Base-by-base conservation (phyloP, 1,284 basidiomycete genomes). In the Ganoderma lingzhi region DNA sequence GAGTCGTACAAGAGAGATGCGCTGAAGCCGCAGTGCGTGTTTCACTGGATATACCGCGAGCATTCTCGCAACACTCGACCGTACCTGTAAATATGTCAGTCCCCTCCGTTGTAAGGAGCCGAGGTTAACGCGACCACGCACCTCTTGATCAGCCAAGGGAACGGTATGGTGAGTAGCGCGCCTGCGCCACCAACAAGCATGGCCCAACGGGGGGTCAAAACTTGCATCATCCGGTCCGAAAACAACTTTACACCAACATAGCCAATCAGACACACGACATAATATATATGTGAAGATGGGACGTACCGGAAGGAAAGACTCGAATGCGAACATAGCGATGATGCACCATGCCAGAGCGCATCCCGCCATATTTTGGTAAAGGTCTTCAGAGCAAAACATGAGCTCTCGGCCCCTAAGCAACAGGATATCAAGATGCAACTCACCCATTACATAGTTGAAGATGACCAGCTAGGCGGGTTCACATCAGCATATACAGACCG, bases 171-270 rank as follows among this genome's bases (percentile, higher is more conserved):
- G 48, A 15, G 23, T 28, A 53, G 48, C 23, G 12, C 48, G 10
- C 48, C 48, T 5, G 48, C 48, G 23, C 48, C 48, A 14, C 23
- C 48, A 15, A 53, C 48, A 53, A 53, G 23, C 48, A 53, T 53
- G 3, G 23, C 48, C 48, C 48, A 53, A 2, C 48, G 48, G 15
- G 48, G 48, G 23, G 48, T 53, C 23, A 53, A 53, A 28, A 53
- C 48, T 14, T 53, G 48, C 48, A 53, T 53, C 48, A 53, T 53
- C 48, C 48, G 48, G 48, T 53, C 48, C 23, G 48, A 53, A 23
- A 53, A 53, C 48, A 53, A 14, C 48, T 53, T 28, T 53, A 14
- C 23, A 53, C 10, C 10, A 12, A 53, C 10, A 5, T n/a, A 14
- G 12, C 12, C 10, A 28, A 53, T 53, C 10, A 53, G 48, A 14